These are phyloP conservation scores for Thelonectria olida DNA, from an alignment of 2,329 filamentous ascomycete species.

Conservation along the genomic window DNA sequence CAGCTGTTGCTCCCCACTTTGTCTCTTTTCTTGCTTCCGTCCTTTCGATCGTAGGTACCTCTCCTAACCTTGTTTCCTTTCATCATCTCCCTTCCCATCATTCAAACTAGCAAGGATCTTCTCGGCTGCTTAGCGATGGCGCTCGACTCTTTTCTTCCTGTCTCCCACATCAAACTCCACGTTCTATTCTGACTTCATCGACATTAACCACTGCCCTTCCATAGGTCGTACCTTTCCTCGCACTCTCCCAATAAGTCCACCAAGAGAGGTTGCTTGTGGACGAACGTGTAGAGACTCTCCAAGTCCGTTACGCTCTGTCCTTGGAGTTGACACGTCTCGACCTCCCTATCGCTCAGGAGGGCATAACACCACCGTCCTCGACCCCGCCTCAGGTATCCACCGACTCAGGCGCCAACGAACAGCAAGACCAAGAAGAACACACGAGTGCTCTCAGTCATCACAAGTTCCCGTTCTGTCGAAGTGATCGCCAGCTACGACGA, in stretches of 20 bases:
- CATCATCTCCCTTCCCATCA: constrained; percentile 7
- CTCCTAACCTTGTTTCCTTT: constrained; percentile 22
- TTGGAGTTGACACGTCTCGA: not conserved
- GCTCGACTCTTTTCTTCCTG: constrained; percentile 1
- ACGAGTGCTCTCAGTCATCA: not conserved
- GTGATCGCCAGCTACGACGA: not conserved
- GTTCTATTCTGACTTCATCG: not conserved
- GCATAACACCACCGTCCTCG: not conserved
- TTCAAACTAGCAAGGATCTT: constrained; percentile 16
- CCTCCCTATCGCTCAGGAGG: not conserved
- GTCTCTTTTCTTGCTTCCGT: constrained; percentile 19
- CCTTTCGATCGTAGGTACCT: constrained; percentile 28
- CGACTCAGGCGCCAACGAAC: constrained; percentile 13
- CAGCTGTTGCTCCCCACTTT: constrained; percentile 11
- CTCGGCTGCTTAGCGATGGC: constrained; percentile 11
- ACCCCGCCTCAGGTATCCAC: constrained; percentile 20
- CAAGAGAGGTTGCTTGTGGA: not conserved
- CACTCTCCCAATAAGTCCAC: not conserved
- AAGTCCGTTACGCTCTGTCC: not conserved
- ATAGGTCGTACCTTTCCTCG: not conserved
- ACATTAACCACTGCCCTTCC: constrained; percentile 7
- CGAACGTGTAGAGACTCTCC: not conserved
- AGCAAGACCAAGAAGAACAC: constrained; percentile 1
- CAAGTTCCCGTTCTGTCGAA: not conserved
- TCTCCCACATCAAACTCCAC: not conserved